Conservation (phyloP, 225 moss, liverwort and hornwort species). For the Anthoceros angustus region DNA sequence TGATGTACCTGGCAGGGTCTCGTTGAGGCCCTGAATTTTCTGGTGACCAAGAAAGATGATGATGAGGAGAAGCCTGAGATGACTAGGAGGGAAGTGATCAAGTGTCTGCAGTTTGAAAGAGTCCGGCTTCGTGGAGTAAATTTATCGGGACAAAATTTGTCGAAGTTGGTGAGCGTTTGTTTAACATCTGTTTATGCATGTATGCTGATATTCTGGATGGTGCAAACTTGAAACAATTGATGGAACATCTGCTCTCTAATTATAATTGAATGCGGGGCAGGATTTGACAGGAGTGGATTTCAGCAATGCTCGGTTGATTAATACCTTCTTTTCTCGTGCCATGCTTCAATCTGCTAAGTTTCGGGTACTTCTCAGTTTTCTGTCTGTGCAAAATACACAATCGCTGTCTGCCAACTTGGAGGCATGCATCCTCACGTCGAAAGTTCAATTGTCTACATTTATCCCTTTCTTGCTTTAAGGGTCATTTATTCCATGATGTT, state of each 20-base stretch:
- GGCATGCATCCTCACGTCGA: neutral
- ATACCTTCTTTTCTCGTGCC: conserved; percentile 67
- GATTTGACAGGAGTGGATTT: conserved; percentile 80
- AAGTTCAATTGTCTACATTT: neutral
- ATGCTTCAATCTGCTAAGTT: conserved; percentile 52
- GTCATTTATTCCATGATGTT: neutral
- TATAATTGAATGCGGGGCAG: conserved; percentile 3
- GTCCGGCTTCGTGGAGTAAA: conserved; percentile 77
- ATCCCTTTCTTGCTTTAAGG: neutral
- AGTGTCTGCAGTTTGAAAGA: conserved; percentile 65
- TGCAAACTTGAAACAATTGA: neutral
- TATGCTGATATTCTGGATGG: neutral
- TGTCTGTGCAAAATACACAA: neutral
- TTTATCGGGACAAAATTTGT: conserved; percentile 61
- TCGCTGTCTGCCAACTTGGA: neutral
- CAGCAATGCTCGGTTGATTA: conserved; percentile 57
- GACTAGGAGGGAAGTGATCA: conserved; percentile 79
- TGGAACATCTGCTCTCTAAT: neutral
- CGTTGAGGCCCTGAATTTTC: conserved; percentile 39
- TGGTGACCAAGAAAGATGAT: conserved; percentile 51
- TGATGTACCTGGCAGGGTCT: conserved; percentile 21
- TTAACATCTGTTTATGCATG: neutral
- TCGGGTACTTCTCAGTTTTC: conserved; percentile 10
- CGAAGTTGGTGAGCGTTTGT: conserved; percentile 46
- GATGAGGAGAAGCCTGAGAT: conserved; percentile 85